phyloP scores from a whole-genome alignment of 768 basidiomycete genomes.

The Boletus huronensis region DNA sequence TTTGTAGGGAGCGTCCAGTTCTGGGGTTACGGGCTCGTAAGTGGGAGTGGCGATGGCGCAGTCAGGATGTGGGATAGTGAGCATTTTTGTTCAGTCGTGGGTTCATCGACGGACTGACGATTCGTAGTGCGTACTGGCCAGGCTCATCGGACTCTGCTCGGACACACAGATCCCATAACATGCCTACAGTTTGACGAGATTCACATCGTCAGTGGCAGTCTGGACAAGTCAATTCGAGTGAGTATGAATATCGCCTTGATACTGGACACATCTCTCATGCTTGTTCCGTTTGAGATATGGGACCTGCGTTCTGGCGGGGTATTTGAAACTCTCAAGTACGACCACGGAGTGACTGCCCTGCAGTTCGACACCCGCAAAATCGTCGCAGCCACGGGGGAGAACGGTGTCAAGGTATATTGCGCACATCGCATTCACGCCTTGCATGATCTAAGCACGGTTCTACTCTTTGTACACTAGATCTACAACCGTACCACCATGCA shows the following conservation, averaged over 20 bases:
- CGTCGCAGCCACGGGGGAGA: constrained; percentile 88
- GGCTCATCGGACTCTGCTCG: constrained; percentile 86
- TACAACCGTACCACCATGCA: constrained; percentile 95
- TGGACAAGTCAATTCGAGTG: constrained; percentile 91
- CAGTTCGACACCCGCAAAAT: constrained; percentile 97
- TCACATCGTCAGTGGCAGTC: constrained; percentile 86
- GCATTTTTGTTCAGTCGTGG: constrained; percentile 23
- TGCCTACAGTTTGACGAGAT: constrained; percentile 96
- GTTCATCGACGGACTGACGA: background rate
- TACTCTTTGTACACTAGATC: constrained; percentile 46
- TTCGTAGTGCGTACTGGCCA: constrained; percentile 94
- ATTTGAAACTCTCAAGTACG: constrained; percentile 86
- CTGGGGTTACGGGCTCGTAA: constrained; percentile 97
- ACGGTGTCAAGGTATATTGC: constrained; percentile 74
- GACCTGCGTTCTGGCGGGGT: constrained; percentile 88
- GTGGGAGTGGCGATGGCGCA: constrained; percentile 94
- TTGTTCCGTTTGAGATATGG: constrained; percentile 67
- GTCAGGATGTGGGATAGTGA: constrained; percentile 99
- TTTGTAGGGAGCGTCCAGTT: constrained; percentile 98
- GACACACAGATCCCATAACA: constrained; percentile 91
- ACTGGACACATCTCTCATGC: background rate
- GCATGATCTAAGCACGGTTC: background rate
- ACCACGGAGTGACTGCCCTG: constrained; percentile 83
- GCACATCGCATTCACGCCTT: background rate
- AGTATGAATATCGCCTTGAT: constrained; percentile 24